Evolutionary conservation across 108 stramenopile genomes (phyloP).

Genomic region (Conticribra guillardii): DNA sequence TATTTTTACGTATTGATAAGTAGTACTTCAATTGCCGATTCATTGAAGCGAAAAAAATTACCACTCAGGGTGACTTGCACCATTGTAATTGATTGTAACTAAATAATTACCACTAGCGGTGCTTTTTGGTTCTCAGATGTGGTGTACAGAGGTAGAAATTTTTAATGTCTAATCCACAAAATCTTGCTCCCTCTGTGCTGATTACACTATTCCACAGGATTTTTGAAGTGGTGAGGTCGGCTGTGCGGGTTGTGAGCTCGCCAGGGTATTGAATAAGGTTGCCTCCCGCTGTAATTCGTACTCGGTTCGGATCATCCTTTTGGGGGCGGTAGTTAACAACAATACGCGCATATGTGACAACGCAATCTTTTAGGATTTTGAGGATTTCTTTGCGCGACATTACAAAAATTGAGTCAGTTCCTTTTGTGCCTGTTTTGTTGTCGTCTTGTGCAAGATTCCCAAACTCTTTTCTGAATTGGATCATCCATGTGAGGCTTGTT

Average conservation of each 20-base stretch:
- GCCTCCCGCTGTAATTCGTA: constrained; percentile 49
- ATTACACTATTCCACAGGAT: constrained; percentile 32
- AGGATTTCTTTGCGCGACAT: constrained; percentile 6
- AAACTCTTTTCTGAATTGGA: constrained; percentile 24
- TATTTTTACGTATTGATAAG: too few relatives aligned
- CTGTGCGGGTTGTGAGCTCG: constrained; percentile 19
- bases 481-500: constrained; percentile 11
- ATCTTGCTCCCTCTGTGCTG: constrained; percentile 19
- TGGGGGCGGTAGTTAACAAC: constrained; percentile 34
- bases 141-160: constrained; percentile 50
- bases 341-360: constrained; percentile 40
- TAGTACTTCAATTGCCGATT: too few relatives aligned
- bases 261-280: constrained; percentile 45
- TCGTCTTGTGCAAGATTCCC: constrained; percentile 39
- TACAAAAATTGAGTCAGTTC: neutral
- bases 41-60: too few relatives aligned
- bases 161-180: constrained; percentile 33
- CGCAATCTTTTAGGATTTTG: constrained; percentile 22
- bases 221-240: constrained; percentile 29
- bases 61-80: too few relatives aligned
- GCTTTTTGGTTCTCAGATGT: too few relatives aligned
- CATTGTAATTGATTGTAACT: too few relatives aligned
- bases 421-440: constrained; percentile 1
- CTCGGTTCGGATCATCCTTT: constrained; percentile 36
- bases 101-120: too few relatives aligned